Evolutionary conservation across 345 rosid species (phyloP).

Genomic region (Geranium brycei): DNA sequence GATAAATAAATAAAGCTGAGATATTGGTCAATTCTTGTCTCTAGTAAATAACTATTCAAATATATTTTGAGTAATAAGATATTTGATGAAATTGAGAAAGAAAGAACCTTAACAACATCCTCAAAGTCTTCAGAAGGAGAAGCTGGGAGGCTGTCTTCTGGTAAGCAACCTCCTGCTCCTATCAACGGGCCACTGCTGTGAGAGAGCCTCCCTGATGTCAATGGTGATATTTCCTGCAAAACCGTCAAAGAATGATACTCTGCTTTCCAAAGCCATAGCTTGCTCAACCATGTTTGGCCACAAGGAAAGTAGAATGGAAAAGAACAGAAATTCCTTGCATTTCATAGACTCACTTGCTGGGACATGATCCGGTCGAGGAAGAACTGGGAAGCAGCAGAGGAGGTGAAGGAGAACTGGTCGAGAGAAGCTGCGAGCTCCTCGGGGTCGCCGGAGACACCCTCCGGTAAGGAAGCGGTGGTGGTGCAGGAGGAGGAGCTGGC

Average conservation of each 20-base stretch:
- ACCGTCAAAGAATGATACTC: neutral
- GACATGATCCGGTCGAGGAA: slow-evolving; percentile 95
- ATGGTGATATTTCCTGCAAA: slow-evolving; percentile 78
- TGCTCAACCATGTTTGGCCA: neutral
- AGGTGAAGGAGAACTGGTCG: slow-evolving; percentile 50
- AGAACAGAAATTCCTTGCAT: neutral
- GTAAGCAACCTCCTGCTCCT: slow-evolving; percentile 29
- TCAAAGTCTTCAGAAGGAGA: slow-evolving; percentile 86
- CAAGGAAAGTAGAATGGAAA: neutral
- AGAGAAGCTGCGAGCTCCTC: slow-evolving; percentile 18
- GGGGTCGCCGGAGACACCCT: slow-evolving; percentile 24
- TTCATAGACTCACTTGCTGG: slow-evolving; percentile 44
- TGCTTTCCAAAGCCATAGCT: too few species aligned
- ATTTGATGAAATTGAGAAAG: neutral
- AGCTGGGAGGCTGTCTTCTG: slow-evolving; percentile 64
- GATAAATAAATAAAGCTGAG: neutral
- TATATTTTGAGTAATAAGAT: too few species aligned
- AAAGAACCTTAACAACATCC: slow-evolving; percentile 70
- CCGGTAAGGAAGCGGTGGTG: slow-evolving; percentile 48
- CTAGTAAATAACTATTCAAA: neutral
- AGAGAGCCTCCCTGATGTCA: slow-evolving; percentile 88
- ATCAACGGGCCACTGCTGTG: slow-evolving; percentile 89
- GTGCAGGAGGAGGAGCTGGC: slow-evolving; percentile 26
- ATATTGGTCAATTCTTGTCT: neutral
- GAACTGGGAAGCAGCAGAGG: slow-evolving; percentile 76